Conservation (phyloP, 208 protist genomes). For the Endotrypanum monterogeii region DNA sequence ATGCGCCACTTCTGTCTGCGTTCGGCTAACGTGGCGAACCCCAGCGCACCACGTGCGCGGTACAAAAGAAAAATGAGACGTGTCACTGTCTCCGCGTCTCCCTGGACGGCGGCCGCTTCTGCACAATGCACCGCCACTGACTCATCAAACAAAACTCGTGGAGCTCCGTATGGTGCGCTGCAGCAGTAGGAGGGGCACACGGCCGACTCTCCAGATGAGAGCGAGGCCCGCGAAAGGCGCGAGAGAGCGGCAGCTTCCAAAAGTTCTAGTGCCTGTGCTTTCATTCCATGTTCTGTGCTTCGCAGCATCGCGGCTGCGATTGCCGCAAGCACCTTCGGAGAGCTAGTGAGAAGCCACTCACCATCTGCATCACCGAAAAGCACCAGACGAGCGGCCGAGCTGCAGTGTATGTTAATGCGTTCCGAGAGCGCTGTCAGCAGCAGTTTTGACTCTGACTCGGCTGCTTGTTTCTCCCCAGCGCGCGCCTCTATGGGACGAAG, state of each 20-base stretch:
- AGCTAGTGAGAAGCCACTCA: conserved; percentile 32
- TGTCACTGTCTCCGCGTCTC: conserved; percentile 63
- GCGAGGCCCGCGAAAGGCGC: conserved; percentile 17
- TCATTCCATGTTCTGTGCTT: conserved; percentile 10
- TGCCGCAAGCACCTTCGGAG: conserved; percentile 30
- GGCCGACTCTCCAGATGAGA: background rate
- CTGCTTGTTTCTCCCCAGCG: background rate
- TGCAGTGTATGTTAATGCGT: conserved; percentile 12
- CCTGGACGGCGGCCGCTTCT: conserved; percentile 53
- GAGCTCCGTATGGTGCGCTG: background rate
- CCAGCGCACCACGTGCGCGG: conserved; percentile 43
- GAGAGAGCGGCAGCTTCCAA: conserved; percentile 44
- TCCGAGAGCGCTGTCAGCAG: conserved; percentile 9
- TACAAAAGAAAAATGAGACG: conserved; percentile 75
- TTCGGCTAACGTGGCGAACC: conserved; percentile 24
- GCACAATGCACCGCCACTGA: conserved; percentile 53
- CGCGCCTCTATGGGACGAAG: conserved; percentile 20
- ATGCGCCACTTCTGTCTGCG: conserved; percentile 21
- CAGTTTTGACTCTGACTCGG: background rate
- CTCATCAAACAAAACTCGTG: conserved; percentile 37
- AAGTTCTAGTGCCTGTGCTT: conserved; percentile 37
- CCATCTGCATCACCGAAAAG: conserved; percentile 10
- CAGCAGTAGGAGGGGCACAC: background rate
- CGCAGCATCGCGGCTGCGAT: conserved; percentile 47
- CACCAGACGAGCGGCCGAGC: background rate